Percentiles rank a stretch among this genome's conserved stretches.
phyloP scores from a whole-genome alignment of 768 basidiomycete species.

The Boletus subparvulus region DNA sequence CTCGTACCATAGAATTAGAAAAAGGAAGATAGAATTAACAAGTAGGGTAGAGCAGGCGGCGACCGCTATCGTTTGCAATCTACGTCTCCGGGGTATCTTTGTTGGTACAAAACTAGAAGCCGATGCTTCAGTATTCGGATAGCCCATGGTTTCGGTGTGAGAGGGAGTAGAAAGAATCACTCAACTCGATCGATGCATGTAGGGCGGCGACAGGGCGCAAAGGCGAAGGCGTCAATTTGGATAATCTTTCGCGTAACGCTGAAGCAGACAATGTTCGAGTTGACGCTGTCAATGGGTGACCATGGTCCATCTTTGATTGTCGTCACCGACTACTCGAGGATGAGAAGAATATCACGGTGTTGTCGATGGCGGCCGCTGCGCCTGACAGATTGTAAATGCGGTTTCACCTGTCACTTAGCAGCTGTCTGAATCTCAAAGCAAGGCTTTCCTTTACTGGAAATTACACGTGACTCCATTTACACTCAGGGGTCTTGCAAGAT shows the following conservation, averaged over 20 bases:
- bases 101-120: conserved; percentile 75
- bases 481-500: no score
- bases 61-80: conserved; percentile 87
- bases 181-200: conserved; percentile 76
- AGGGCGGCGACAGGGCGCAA: conserved; percentile 63
- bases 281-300: conserved; percentile 34
- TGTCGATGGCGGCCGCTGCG: background rate
- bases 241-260: conserved; percentile 60
- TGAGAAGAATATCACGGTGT: background rate
- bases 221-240: conserved; percentile 58
- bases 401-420: background rate
- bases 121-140: conserved; percentile 1
- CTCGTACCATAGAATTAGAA: conserved; percentile 79
- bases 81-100: conserved; percentile 78
- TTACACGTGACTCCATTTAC: no score
- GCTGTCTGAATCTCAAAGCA: no score
- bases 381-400: conserved; percentile 1
- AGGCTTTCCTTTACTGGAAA: no score
- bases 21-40: conserved; percentile 60
- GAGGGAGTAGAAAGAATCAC: background rate
- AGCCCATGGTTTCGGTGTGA: background rate
- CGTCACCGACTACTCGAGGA: background rate
- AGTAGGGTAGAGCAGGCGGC: conserved; percentile 86
- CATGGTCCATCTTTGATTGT: conserved; percentile 33
- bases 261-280: conserved; percentile 58